Base-by-base conservation (phyloP, 495 filamentous ascomycete species). In the Astrocystis sublimbata region DNA sequence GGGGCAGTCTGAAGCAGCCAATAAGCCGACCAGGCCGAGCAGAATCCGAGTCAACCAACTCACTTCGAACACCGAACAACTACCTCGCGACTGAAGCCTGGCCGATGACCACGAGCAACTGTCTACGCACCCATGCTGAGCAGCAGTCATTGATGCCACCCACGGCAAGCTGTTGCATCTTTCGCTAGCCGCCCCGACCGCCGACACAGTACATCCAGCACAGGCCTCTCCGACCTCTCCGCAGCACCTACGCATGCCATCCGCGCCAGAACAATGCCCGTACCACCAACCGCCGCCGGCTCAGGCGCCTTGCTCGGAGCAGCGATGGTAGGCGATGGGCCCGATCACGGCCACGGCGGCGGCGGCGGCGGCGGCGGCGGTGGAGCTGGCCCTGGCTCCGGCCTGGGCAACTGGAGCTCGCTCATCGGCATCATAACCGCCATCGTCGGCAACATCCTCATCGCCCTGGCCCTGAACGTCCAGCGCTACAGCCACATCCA, bases 401-500 rank as follows among this genome's bases (percentile, higher is more conserved):
- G 84, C 1, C 74, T 90, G 7, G 84, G 87, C 57, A 81, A 90
- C 68, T 97, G 93, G 92, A 94, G 91, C 10, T 93, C 91, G 1
- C 76, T 97, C 59, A 98, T 98, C 67, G 94, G 94, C 67, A 97
- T 98, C 68, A 73, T 92, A 47, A 93, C 93, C 1, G 93, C 94
- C 40, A 92, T 98, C 70, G 79, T 85, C 49, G 94, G 94, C 35
- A 98, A 97, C 72, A 81, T 97, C 35, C 79, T 98, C 56, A 98
- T 98, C 38, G 96, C 93, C 4, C 82, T 98, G 56, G 94, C 94
- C 13, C 89, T 98, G 59, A 98, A 98, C 65, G 91, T 94, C 47
- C 94, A 98, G 73, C 90, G 96, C 54, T 97, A 97, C 72, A 92
- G 93, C 17, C 94, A 98, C 71, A 90, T 94, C 58, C 83, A 89